Percentiles rank a stretch among this genome's conserved stretches.
These are phyloP conservation scores for Nannizziopsis arthrosporioides DNA, from an alignment of 2,329 filamentous ascomycete genomes.

Conservation along the genomic window DNA sequence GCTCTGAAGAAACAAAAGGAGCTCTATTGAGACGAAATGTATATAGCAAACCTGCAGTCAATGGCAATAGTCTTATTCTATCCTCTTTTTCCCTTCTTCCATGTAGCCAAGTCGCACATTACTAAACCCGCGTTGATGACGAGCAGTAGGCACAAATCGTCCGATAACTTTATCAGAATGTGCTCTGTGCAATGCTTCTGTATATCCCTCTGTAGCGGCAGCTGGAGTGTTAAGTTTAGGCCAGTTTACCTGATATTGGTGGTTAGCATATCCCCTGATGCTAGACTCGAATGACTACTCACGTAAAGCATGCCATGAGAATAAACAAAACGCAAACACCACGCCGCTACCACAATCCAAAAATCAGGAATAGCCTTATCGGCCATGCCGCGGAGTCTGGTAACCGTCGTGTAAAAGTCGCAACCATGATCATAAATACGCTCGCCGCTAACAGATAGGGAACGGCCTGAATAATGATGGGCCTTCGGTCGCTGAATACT, in stretches of 20 bases:
- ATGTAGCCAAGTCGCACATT: constrained; percentile 70
- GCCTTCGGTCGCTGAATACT: constrained; percentile 73
- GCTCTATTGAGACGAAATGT: not conserved
- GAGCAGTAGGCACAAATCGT: constrained; percentile 48
- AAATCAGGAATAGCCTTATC: constrained; percentile 65
- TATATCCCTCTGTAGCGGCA: constrained; percentile 76
- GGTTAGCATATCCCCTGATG: not conserved
- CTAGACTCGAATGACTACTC: constrained; percentile 36
- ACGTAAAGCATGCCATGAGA: constrained; percentile 88
- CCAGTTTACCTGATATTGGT: constrained; percentile 73
- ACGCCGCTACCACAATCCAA: constrained; percentile 63
- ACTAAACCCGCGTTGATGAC: constrained; percentile 72
- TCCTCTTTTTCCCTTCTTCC: constrained; percentile 97
- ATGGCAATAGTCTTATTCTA: constrained; percentile 45
- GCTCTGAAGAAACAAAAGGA: no score
- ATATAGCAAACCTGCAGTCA: not conserved
- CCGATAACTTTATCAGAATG: constrained; percentile 74
- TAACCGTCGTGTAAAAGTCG: constrained; percentile 57
- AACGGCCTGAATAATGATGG: constrained; percentile 80
- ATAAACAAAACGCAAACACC: constrained; percentile 65
- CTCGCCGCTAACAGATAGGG: constrained; percentile 83
- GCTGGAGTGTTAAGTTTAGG: constrained; percentile 85
- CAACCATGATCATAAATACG: constrained; percentile 68
- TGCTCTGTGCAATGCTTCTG: constrained; percentile 72
- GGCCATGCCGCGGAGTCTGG: constrained; percentile 70